phyloP scores from a whole-genome alignment of 495 filamentous ascomycete species.

The Chaetomidium leptoderma region DNA sequence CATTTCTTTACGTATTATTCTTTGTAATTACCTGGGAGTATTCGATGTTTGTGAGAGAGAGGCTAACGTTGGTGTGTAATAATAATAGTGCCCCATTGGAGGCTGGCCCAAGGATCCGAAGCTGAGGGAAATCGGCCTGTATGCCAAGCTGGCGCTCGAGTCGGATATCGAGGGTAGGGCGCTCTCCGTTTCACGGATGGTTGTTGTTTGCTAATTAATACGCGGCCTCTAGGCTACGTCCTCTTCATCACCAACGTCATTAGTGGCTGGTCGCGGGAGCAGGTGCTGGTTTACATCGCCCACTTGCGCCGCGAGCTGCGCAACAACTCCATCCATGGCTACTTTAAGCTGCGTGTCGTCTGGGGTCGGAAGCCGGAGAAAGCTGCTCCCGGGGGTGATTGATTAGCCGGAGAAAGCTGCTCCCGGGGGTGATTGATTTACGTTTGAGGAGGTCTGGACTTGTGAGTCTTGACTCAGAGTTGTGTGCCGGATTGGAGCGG shows the following conservation, averaged over 20 bases:
- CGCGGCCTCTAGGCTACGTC: slow-evolving; percentile 24
- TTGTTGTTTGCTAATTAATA: neutral
- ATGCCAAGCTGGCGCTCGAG: slow-evolving; percentile 17
- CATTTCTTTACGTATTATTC: too few relatives aligned
- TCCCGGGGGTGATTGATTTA: too few relatives aligned
- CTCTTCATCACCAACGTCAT: slow-evolving; percentile 31
- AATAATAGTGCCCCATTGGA: slow-evolving; percentile 31
- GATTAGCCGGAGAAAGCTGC: too few relatives aligned
- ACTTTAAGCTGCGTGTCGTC: slow-evolving; percentile 23
- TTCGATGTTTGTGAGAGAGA: neutral
- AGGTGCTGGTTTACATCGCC: slow-evolving; percentile 17
- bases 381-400: too few relatives aligned
- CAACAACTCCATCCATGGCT: slow-evolving; percentile 16
- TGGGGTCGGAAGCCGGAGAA: slow-evolving; percentile 37
- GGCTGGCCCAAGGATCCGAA: slow-evolving; percentile 46
- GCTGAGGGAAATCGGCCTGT: slow-evolving; percentile 45
- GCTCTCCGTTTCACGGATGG: neutral
- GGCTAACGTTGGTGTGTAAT: neutral
- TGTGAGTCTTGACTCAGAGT: too few relatives aligned
- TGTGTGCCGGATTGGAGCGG: too few relatives aligned
- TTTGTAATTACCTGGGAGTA: too few relatives aligned
- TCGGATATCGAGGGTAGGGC: slow-evolving; percentile 27
- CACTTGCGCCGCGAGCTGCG: slow-evolving; percentile 21
- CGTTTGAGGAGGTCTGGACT: too few relatives aligned
- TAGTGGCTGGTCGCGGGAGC: slow-evolving; percentile 25